Base-by-base conservation (phyloP, 257 asterid species). In the Scutellaria baicalensis region DNA sequence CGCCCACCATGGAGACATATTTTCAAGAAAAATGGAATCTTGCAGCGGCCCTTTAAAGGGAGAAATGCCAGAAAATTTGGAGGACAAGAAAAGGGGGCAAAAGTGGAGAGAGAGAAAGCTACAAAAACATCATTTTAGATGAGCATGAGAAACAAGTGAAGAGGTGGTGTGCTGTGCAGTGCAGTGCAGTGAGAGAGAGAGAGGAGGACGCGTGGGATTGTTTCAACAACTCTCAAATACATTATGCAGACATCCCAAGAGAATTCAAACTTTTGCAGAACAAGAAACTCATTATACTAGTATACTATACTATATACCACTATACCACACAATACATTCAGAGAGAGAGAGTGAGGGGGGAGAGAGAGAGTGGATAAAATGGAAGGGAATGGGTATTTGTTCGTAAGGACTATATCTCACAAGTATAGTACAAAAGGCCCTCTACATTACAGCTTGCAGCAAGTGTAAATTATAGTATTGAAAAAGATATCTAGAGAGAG, bases 1-100 rank as follows among this genome's bases (percentile, higher is more conserved):
- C 23, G 83, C 89, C 96, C 97, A 92, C 97, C 96, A 92, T 33
- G 88, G 94, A 40, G 91, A 86, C 96, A 91, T 91, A n/a, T 73
- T 21, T 44, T 20, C 47, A 16, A 33, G 16, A 16, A 13, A 39
- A 36, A 56, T 43, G 47, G 69, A 3, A 44, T 43, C 18, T 55
- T 73, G 23, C n/a, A 6, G 35, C 1, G 42, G 4, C 39, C 66
- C 62, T n/a, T n/a, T n/a, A n/a, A 36, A 57, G 42, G 36, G 1
- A 14, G 45, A 61, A 75, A 57, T 59, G 64, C 27, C 27, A 45
- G 49, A 67, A 38, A 55, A 4, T 33, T n/a, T 49, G 65, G 75
- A 59, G 40, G 23, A 11, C 6, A 10, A 44, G 8, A 69, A 14
- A 36, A 33, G 21, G 42, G 38, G 14, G 74, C 0, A 1, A 18